These are phyloP conservation scores for Venturia pyrina DNA, from an alignment of 2,329 filamentous ascomycete genomes.

Conservation along the genomic window DNA sequence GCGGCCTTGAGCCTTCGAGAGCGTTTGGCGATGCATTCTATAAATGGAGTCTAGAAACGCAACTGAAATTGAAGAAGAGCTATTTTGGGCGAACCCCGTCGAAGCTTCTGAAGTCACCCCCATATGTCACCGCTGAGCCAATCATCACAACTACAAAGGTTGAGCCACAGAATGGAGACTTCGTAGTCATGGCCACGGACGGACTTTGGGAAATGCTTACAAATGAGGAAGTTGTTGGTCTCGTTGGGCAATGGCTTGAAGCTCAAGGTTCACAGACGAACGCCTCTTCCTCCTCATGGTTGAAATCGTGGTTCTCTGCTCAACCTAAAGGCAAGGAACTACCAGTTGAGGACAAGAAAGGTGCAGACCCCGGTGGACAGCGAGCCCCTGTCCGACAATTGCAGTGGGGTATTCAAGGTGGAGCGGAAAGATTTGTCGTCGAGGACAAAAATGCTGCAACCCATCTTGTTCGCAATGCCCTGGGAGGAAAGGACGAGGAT, in stretches of 20 bases:
- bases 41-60: conserved; percentile 85
- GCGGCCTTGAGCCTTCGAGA: conserved; percentile 81
- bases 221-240: conserved; percentile 92
- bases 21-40: conserved; percentile 96
- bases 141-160: conserved; percentile 89
- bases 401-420: conserved; percentile 77
- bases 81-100: conserved; percentile 82
- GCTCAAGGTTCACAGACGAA: conserved; percentile 32
- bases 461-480: conserved; percentile 86
- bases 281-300: conserved; percentile 46
- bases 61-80: conserved; percentile 67
- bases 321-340: conserved; percentile 42
- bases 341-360: conserved; percentile 58
- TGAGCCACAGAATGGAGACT: conserved; percentile 81
- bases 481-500: conserved; percentile 87
- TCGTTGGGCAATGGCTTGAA: conserved; percentile 96
- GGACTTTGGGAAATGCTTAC: conserved; percentile 99
- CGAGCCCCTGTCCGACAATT: conserved; percentile 77
- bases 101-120: conserved; percentile 73
- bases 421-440: conserved; percentile 77
- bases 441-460: conserved; percentile 95
- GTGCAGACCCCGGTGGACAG: conserved; percentile 52
- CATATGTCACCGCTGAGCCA: conserved; percentile 94
- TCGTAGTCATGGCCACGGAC: conserved; percentile 92
- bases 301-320: conserved; percentile 58